Evolutionary conservation across 371 early-diverging fungal species (phyloP), one percentile per base, ranked within the genome.

Genomic region (Zychaea mexicana): DNA sequence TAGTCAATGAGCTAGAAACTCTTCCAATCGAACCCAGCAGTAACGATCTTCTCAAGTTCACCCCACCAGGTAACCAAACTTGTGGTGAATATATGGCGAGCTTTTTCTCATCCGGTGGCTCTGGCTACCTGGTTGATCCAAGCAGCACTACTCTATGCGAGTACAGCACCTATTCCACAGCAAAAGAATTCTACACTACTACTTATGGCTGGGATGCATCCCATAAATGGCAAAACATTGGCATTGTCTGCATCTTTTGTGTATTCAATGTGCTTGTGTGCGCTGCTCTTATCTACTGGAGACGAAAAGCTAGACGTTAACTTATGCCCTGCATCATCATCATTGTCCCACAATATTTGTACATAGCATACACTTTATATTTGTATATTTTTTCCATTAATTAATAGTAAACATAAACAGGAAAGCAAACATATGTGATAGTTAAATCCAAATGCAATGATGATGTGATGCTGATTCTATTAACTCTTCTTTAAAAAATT

Each of bases 151-250:
- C 64, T 8, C 30, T 30, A 17, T 90, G 90, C 71, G 57, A 77
- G 30, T 92, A 87, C 71, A 90, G 90, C 57, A 68, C 78, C 17
- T 85, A 82, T 64, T 47, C 33, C 4, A 60, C 64, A 7, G 89
- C 88, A 6, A 78, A 83, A 27, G 79, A 85, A 31, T 87, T 76
- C 60, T 82, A 71, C 61, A 53, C 57, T 0, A n/a, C 38, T 2
- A 52, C 31, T 15, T 71, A 88, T 19, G 73, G 69, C 33, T 89
- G 89, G 89, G 60, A 64, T 55, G 85, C 77, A 60, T 68, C n/a
- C 9, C 72, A 90, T 64, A 79, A 87, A 33, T 92, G 88, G 86
- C 80, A 88, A 57, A 86, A 90, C 73, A 73, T 85, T 60, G 84
- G 83, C 10, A 79, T 90, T 42, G 38, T 92, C 19, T 58, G 78